phyloP scores from a whole-genome alignment of 2,329 filamentous ascomycete genomes.

The Xylaria sp. region DNA sequence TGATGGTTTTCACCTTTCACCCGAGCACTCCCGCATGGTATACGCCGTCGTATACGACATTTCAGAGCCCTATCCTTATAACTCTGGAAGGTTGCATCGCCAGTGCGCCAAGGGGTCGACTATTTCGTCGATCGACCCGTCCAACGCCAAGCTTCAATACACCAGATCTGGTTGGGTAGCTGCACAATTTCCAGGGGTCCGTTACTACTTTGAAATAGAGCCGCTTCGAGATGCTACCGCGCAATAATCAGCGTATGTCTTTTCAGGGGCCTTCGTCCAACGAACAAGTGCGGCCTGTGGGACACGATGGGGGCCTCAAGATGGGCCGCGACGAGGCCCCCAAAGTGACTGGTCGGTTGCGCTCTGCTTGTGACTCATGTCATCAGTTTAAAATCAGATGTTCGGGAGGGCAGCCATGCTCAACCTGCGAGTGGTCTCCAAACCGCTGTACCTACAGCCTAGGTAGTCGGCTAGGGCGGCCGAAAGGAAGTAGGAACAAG shows the following conservation, averaged over 20 bases:
- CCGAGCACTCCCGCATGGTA: no score
- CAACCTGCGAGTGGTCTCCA: slow-evolving; percentile 18
- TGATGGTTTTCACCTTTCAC: no score
- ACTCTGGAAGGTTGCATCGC: no score
- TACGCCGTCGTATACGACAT: no score
- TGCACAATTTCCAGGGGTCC: no score
- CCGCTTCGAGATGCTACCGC: no score
- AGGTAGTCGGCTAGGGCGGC: slow-evolving; percentile 25
- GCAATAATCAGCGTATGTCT: not conserved
- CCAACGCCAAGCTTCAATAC: no score
- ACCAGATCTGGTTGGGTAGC: no score
- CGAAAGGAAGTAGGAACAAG: slow-evolving; percentile 31
- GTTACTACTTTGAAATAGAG: no score
- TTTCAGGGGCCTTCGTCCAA: not conserved
- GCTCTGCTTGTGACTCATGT: slow-evolving; percentile 29
- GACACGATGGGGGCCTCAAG: not conserved
- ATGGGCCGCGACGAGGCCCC: not conserved
- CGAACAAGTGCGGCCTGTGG: not conserved
- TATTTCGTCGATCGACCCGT: no score
- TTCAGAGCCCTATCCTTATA: no score
- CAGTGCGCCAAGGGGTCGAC: no score
- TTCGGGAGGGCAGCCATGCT: slow-evolving; percentile 25
- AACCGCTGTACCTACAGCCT: slow-evolving; percentile 24
- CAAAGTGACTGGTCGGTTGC: slow-evolving; percentile 13
- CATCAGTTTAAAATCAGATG: slow-evolving; percentile 29